Base-by-base conservation (phyloP, 805 yeast genomes). In the Wickerhamiella slavikovae region DNA sequence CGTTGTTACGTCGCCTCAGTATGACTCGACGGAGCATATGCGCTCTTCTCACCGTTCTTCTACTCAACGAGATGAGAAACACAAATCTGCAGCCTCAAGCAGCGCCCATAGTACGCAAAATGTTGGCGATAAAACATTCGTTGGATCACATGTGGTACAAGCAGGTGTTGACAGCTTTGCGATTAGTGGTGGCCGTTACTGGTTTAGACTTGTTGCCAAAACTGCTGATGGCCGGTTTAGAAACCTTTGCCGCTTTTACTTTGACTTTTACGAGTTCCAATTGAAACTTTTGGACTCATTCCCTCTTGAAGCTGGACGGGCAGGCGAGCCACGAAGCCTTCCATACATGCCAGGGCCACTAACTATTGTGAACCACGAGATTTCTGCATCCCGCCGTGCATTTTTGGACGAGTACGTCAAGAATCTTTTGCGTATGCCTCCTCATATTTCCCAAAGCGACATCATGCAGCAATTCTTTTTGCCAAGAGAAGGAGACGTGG, bases 281-380 rank as follows among this genome's bases (percentile, higher is more conserved):
- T 82, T 82, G 30, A 68, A 64, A 37, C 57, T 89, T 29, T 58
- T 85, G 29, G 89, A 76, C 42, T 61, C 71, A 17, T 89, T 77
- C 60, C 95, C 95, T 5, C 69, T 64, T 35, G 98, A 85, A 51
- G 93, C 95, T 6, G 95, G 95, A 10, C 71, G 79, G 40, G 73
- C 71, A 31, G 76, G 76, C 51, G 60, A 68, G 17, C 68, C 70
- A 30, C 68, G 98, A 38, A 72, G 76, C 18, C 61, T 89, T 33
- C 98, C 98, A 5, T 80, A 73, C 39, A 83, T 89, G 44, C 96
- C 98, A 0, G 98, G 96, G 1, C 99, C 98, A 2, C 62, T 85
- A 28, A 74, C 91, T 22, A 77, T 75, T 43, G 93, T 89, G 31
- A 80, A 80, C 37, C 95, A 85, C 52, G 54, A 68, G 11, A 66